Base-by-base conservation (phyloP, 2,329 filamentous ascomycete species). In the Fusarium newnesense region DNA sequence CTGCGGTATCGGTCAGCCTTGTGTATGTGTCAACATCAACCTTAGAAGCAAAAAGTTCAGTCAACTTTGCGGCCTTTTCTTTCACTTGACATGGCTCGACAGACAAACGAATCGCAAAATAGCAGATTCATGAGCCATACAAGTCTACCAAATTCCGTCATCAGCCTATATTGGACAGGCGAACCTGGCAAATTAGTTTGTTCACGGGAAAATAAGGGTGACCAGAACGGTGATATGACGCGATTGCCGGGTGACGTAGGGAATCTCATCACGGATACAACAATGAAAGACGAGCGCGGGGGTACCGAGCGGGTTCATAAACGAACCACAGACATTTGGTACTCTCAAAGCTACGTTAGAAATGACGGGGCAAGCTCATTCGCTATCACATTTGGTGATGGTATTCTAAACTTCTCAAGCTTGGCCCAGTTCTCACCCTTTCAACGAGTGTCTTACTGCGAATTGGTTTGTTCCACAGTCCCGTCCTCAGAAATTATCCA, bases 171-270 rank as follows among this genome's bases (percentile, higher is more conserved):
- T 49, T 40, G 34, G 52, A n/a, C 42, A 34, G 39, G 24, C 28
- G 47, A 39, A 13, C 36, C 44, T 39, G 50, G 42, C 58, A 72
- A 72, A 61, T 52, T 44, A 63, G 34, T 50, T 69, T 69, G 44
- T 47, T 56, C 44, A 54, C 66, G 52, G 61, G 50, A 71, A 49
- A 61, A 73, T 42, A 44, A 72, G 67, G 72, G 64, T 63, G 53
- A 50, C 59, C 46, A 28, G 42, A 64, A 74, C 40, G 53, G 64
- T 66, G 59, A 69, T 53, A 72, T 74, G 72, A 72, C 63, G 64
- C 72, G 62, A 74, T 72, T 68, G 43, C 67, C 42, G 60, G 65
- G 76, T 77, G 76, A 77, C 74, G 76, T 77, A 77, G 74, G 68
- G 66, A 63, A 73, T 76, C 64, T 64, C 64, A 53, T 52, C 60